phyloP scores from a whole-genome alignment of 208 protist genomes.

The Tritrichomonas musculus region DNA sequence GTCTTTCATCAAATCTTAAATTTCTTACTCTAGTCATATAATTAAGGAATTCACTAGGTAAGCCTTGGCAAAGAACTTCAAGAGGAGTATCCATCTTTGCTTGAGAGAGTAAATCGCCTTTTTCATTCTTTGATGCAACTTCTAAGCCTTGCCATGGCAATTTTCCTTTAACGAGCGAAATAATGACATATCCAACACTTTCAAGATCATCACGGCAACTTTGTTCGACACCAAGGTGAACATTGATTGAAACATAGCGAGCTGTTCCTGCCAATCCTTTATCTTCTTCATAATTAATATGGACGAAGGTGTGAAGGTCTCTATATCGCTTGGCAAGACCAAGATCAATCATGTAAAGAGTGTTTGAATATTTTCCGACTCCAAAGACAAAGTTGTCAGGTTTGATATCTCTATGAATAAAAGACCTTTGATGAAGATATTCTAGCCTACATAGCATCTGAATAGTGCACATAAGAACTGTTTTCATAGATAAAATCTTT shows the following conservation, averaged over 20 bases:
- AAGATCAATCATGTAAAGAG: slow-evolving; percentile 46
- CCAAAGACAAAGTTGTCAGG: slow-evolving; percentile 99
- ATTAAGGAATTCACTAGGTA: neutral
- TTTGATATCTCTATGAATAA: slow-evolving; percentile 88
- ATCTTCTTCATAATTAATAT: slow-evolving; percentile 97
- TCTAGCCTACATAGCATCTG: slow-evolving; percentile 31
- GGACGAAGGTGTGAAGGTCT: slow-evolving; percentile 85
- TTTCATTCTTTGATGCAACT: neutral
- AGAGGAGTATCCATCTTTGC: neutral
- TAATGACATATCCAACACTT: slow-evolving; percentile 15
- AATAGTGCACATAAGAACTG: neutral
- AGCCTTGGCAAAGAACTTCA: neutral
- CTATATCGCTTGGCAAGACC: slow-evolving; percentile 95
- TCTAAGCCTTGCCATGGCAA: slow-evolving; percentile 26
- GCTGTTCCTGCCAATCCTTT: slow-evolving; percentile 98
- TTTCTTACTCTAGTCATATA: neutral
- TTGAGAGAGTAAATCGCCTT: neutral
- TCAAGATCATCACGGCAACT: slow-evolving; percentile 37
- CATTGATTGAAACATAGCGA: slow-evolving; percentile 97
- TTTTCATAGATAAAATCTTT: slow-evolving; percentile 35
- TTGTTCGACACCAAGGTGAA: slow-evolving; percentile 94
- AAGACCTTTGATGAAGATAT: slow-evolving; percentile 76
- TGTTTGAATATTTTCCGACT: slow-evolving; percentile 56
- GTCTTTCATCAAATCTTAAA: neutral
- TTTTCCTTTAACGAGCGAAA: neutral